Evolutionary conservation across 2,329 filamentous ascomycete genomes (phyloP).

Genomic region (Ceratocystis ficicola): DNA sequence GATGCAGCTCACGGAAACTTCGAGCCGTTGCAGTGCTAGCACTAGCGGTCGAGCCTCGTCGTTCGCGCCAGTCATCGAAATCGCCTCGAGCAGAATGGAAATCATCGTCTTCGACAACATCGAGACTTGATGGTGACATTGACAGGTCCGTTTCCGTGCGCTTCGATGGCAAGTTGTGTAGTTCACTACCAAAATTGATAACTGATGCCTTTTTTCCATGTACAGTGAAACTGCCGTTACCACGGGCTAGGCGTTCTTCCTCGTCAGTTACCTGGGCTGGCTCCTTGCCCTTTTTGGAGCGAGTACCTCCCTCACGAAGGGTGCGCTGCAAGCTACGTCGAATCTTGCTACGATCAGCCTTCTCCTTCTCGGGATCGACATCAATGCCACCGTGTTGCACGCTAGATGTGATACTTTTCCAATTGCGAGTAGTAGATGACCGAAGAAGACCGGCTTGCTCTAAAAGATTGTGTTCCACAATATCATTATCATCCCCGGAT

Average conservation of each 20-base stretch:
- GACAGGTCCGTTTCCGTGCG: slow-evolving; percentile 32
- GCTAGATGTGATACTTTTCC: slow-evolving; percentile 17
- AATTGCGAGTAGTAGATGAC: slow-evolving; percentile 18
- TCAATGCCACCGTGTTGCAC: slow-evolving; percentile 19
- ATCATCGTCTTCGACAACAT: slow-evolving; percentile 36
- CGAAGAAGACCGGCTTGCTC: slow-evolving; percentile 52
- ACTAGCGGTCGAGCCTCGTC: slow-evolving; percentile 51
- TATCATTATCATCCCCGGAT: slow-evolving; percentile 43
- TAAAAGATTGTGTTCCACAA: slow-evolving; percentile 54
- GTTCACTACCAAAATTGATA: slow-evolving; percentile 88
- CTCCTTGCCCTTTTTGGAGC: slow-evolving; percentile 65
- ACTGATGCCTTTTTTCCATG: slow-evolving; percentile 97
- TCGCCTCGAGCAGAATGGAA: slow-evolving; percentile 41
- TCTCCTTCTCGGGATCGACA: slow-evolving; percentile 30
- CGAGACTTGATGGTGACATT: slow-evolving; percentile 29
- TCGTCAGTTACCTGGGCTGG: slow-evolving; percentile 29
- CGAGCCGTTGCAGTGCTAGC: slow-evolving; percentile 54
- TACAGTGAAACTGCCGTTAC: slow-evolving; percentile 81
- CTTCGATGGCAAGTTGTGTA: slow-evolving; percentile 64
- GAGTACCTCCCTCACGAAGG: slow-evolving; percentile 64
- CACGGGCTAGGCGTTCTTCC: slow-evolving; percentile 62
- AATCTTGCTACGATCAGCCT: slow-evolving; percentile 53
- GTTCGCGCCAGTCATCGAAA: slow-evolving; percentile 35
- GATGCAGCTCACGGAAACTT: slow-evolving; percentile 51
- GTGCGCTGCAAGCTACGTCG: slow-evolving; percentile 83